These are phyloP conservation scores for Dothidotthia symphoricarpi DNA, from an alignment of 2,329 filamentous ascomycete genomes.

Conservation along the genomic window DNA sequence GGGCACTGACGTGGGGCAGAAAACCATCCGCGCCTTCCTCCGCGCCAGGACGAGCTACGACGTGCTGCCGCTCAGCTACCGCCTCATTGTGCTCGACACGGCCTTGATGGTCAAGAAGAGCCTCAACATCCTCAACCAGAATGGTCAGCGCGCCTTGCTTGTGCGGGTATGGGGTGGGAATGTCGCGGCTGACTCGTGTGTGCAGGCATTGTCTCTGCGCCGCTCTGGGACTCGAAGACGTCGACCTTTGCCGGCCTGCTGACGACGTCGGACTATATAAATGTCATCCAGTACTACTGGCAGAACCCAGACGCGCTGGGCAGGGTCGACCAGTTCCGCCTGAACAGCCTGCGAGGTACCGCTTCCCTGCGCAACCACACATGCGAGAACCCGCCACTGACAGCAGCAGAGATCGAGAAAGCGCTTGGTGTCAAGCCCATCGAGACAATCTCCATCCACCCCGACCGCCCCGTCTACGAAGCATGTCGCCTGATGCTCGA, in stretches of 20 bases:
- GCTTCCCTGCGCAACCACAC: neutral
- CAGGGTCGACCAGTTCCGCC: constrained; percentile 87
- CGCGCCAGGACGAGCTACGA: constrained; percentile 97
- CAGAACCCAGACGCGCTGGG: constrained; percentile 88
- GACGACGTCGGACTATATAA: constrained; percentile 96
- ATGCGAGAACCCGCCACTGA: constrained; percentile 8
- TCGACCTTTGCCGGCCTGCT: constrained; percentile 92
- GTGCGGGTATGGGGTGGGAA: neutral
- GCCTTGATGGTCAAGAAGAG: constrained; percentile 95
- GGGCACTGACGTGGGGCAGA: constrained; percentile 45
- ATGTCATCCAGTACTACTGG: constrained; percentile 98
- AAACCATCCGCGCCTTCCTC: constrained; percentile 90
- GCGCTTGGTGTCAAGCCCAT: constrained; percentile 87
- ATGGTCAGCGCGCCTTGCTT: constrained; percentile 59
- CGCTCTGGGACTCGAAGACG: constrained; percentile 90
- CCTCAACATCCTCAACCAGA: constrained; percentile 90
- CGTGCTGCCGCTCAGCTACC: constrained; percentile 92
- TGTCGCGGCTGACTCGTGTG: constrained; percentile 12
- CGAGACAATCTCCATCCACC: constrained; percentile 94
- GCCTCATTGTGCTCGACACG: constrained; percentile 93
- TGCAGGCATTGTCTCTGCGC: constrained; percentile 91
- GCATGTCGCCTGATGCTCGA: constrained; percentile 92
- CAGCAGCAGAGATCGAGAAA: constrained; percentile 77
- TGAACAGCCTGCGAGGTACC: constrained; percentile 85
- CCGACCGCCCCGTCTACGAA: constrained; percentile 86